A percentile compares a stretch with the other conserved stretches of the same genome.
phyloP scores from a whole-genome alignment of 139 green algal species.

The Auxenochlorella protothecoides region DNA sequence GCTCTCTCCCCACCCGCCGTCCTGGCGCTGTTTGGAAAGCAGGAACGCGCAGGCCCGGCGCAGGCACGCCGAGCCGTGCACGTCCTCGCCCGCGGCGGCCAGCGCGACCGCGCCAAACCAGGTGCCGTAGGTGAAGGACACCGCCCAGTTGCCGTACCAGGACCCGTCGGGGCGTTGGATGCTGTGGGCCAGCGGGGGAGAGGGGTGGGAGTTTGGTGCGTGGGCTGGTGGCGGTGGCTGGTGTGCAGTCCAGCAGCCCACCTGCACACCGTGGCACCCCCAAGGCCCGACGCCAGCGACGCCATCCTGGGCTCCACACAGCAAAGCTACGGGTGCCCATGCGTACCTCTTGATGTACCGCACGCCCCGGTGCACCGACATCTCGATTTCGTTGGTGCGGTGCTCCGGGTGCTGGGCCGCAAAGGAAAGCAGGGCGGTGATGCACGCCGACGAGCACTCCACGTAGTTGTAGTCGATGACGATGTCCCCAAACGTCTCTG shows the following conservation, averaged over 20 bases:
- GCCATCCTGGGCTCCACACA: too few relatives aligned
- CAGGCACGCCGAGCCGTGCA: slow-evolving; percentile 9
- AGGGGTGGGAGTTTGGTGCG: background rate
- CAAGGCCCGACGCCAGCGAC: too few relatives aligned
- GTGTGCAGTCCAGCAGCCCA: background rate
- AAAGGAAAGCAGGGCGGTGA: slow-evolving; percentile 79
- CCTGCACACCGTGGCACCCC: too few relatives aligned
- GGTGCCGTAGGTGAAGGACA: slow-evolving; percentile 98
- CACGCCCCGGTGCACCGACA: slow-evolving; percentile 18
- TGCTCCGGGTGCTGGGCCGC: slow-evolving; percentile 31
- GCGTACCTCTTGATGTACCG: slow-evolving; percentile 15
- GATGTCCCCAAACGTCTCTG: slow-evolving; percentile 99
- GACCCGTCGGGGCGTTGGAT: slow-evolving; percentile 82
- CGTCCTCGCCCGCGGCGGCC: slow-evolving; percentile 49
- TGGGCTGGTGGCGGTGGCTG: background rate
- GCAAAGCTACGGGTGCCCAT: too few relatives aligned
- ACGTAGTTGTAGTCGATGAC: slow-evolving; percentile 98
- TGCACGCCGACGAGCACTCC: slow-evolving; percentile 90
- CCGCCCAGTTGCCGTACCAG: slow-evolving; percentile 96
- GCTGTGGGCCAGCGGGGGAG: slow-evolving; percentile 1
- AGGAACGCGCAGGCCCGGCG: slow-evolving; percentile 76
- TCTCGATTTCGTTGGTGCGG: slow-evolving; percentile 21
- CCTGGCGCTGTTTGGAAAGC: slow-evolving; percentile 68
- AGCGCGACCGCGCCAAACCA: slow-evolving; percentile 91
- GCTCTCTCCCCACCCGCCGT: slow-evolving; percentile 95